Evolutionary conservation across 495 filamentous ascomycete species (phyloP).

Genomic region (Penicillium chermesinum): DNA sequence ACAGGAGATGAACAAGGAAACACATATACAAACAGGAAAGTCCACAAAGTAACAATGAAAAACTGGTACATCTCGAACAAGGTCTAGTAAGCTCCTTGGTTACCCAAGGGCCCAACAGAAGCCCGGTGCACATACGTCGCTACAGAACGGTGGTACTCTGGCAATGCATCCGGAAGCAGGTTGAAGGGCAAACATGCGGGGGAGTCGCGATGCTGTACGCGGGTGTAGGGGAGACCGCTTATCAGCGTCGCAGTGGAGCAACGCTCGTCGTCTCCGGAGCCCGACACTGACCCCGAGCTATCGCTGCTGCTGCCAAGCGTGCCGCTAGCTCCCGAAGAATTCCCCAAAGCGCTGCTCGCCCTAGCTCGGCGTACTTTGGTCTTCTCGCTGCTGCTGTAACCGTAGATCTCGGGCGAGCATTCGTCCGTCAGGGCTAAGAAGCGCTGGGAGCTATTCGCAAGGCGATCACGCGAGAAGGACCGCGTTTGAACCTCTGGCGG

Average conservation of each 20-base stretch:
- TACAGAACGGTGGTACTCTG: constrained; percentile 18
- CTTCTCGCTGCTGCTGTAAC: constrained; percentile 32
- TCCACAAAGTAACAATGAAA: background rate
- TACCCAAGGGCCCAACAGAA: constrained; percentile 24
- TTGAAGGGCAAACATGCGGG: constrained; percentile 10
- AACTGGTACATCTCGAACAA: background rate
- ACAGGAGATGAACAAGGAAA: background rate
- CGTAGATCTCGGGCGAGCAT: constrained; percentile 28
- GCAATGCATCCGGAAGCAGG: constrained; percentile 13
- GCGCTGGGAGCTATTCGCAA: constrained; percentile 11
- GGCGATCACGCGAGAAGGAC: constrained; percentile 19
- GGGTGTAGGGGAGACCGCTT: constrained; percentile 37
- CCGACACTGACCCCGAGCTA: background rate
- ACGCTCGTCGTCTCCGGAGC: constrained; percentile 2
- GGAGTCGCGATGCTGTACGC: constrained; percentile 21
- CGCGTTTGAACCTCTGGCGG: constrained; percentile 13
- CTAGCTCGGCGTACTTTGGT: constrained; percentile 12
- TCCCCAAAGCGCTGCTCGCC: background rate
- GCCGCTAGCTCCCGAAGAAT: background rate
- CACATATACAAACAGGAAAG: background rate
- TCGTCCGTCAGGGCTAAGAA: constrained; percentile 18
- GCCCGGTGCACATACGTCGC: constrained; percentile 20
- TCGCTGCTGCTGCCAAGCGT: constrained; percentile 3
- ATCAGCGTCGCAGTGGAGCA: constrained; percentile 24
- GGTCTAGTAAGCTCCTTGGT: constrained; percentile 20